Evolutionary conservation across 2,329 filamentous ascomycete species (phyloP).

Genomic region (Kalmusia sp.): DNA sequence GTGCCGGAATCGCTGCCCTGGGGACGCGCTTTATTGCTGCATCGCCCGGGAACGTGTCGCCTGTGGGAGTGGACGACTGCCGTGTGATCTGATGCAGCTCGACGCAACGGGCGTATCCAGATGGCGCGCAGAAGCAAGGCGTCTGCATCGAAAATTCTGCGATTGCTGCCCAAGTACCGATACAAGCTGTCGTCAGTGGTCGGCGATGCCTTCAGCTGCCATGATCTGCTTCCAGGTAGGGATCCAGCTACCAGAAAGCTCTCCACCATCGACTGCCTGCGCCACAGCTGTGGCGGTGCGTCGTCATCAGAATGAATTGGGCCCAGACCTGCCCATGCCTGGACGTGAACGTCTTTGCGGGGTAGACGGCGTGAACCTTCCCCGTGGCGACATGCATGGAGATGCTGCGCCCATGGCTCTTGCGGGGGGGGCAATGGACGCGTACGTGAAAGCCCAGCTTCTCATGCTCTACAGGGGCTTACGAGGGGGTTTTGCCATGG

Average conservation of each 20-base stretch:
- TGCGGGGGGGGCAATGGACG: not conserved
- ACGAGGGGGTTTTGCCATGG: not conserved
- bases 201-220: constrained; percentile 9
- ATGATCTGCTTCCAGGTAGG: constrained; percentile 12
- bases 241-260: constrained; percentile 3
- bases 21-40: constrained; percentile 24
- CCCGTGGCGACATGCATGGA: constrained; percentile 6
- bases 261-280: not conserved
- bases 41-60: constrained; percentile 39
- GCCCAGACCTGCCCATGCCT: not conserved
- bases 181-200: constrained; percentile 10
- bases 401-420: not conserved
- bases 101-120: constrained; percentile 30
- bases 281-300: constrained; percentile 16
- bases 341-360: constrained; percentile 4
- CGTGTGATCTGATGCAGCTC: constrained; percentile 20
- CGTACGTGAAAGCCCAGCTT: not conserved
- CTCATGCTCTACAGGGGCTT: not conserved
- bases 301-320: not conserved
- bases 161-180: constrained; percentile 34
- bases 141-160: constrained; percentile 21
- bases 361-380: constrained; percentile 4
- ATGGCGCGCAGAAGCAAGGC: constrained; percentile 22
- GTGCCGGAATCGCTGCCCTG: not conserved
- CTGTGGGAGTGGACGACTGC: constrained; percentile 33